These are phyloP conservation scores for Blastobotrys terrestris DNA, from an alignment of 805 yeast genomes.

Conservation along the genomic window DNA sequence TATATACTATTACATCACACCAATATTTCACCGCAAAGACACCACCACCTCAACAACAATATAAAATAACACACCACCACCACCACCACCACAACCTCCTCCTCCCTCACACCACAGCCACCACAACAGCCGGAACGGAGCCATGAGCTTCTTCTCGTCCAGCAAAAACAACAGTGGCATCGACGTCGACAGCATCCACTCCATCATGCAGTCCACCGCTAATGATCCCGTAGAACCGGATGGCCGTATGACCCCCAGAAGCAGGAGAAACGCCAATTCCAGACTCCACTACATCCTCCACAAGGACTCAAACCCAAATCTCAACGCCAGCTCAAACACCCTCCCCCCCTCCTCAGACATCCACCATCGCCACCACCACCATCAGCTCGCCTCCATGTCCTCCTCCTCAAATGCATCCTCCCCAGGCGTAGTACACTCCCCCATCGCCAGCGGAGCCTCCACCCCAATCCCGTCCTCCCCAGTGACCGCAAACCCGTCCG, in stretches of 20 bases:
- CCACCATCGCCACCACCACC: background rate
- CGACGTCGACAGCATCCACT: background rate
- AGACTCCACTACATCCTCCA: slow-evolving; percentile 5
- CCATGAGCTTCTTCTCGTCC: background rate
- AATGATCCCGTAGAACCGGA: background rate
- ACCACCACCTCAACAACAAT: too few species aligned
- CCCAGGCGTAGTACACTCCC: background rate
- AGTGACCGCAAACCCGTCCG: background rate
- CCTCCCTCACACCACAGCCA: too few species aligned
- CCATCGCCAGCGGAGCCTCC: background rate
- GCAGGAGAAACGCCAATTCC: slow-evolving; percentile 1
- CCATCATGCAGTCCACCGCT: background rate
- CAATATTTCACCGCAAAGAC: too few species aligned
- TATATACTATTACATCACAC: too few species aligned
- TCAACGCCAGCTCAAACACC: background rate
- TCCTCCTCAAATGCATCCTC: background rate
- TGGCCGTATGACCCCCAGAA: background rate
- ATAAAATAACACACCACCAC: background rate
- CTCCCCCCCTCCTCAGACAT: background rate
- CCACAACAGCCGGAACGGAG: background rate
- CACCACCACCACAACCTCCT: background rate
- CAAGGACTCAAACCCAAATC: slow-evolving; percentile 1
- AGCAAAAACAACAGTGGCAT: background rate
- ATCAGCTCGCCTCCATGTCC: background rate
- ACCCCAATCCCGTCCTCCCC: slow-evolving; percentile 2